phyloP scores from a whole-genome alignment of 257 asterid genomes.

The Solanum etuberosum region DNA sequence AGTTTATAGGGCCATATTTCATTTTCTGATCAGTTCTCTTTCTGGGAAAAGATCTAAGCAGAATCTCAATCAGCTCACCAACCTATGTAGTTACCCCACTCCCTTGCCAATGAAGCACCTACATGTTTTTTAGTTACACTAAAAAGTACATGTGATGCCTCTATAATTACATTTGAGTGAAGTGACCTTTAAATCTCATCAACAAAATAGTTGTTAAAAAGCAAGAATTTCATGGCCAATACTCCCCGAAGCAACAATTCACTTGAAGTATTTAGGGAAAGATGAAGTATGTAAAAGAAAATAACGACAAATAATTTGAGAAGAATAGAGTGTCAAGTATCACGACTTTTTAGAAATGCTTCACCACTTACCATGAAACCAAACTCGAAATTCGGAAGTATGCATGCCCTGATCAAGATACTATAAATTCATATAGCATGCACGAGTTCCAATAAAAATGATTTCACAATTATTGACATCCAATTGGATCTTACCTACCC shows the following conservation, averaged over 20 bases:
- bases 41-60: neutral
- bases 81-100: neutral
- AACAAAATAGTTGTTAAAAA: neutral
- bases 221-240: neutral
- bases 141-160: neutral
- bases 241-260: neutral
- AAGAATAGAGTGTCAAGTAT: neutral
- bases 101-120: neutral
- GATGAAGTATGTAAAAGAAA: neutral
- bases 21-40: neutral
- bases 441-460: neutral
- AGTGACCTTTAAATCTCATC: neutral
- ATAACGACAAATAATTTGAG: neutral
- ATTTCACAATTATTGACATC: neutral
- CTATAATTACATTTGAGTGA: neutral
- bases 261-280: neutral
- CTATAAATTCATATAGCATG: neutral
- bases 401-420: neutral
- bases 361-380: neutral
- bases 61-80: neutral
- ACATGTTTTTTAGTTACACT: neutral
- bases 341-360: neutral
- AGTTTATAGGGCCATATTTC: neutral
- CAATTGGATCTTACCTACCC: neutral
- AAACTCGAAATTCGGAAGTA: neutral